These are phyloP conservation scores for Chloridella minuta DNA, from an alignment of 352 stramenopile species.

Conservation along the genomic window DNA sequence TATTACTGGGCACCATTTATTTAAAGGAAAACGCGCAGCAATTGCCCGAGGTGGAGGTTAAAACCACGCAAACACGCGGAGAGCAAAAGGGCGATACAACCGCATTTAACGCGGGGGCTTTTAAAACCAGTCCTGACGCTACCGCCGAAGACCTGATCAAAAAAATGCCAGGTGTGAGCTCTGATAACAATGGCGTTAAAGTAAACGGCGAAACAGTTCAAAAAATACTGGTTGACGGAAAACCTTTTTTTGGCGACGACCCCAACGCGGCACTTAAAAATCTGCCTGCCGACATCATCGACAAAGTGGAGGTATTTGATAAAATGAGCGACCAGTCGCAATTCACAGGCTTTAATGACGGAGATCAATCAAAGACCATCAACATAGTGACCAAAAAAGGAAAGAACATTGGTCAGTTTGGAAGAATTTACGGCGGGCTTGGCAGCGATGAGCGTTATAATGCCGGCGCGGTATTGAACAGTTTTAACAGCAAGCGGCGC, in stretches of 20 bases:
- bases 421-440: neutral
- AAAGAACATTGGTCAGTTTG: neutral
- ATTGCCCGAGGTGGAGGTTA: neutral
- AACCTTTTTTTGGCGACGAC: neutral
- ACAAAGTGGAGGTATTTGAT: neutral
- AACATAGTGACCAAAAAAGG: neutral
- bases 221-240: neutral
- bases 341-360: neutral
- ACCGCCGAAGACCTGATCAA: neutral
- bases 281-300: neutral
- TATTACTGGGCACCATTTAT: too few species aligned
- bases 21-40: too few species aligned
- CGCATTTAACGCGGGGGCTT: neutral
- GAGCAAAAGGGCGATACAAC: neutral
- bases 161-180: neutral
- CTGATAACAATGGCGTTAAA: neutral
- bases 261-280: neutral
- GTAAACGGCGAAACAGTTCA: neutral
- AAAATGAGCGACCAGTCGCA: neutral
- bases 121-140: neutral
- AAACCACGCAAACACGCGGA: neutral
- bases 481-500: neutral
- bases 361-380: neutral
- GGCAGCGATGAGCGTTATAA: neutral
- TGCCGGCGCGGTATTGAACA: neutral